Evolutionary conservation across 2,329 filamentous ascomycete genomes (phyloP).

Genomic region (Calonectria honghensis): DNA sequence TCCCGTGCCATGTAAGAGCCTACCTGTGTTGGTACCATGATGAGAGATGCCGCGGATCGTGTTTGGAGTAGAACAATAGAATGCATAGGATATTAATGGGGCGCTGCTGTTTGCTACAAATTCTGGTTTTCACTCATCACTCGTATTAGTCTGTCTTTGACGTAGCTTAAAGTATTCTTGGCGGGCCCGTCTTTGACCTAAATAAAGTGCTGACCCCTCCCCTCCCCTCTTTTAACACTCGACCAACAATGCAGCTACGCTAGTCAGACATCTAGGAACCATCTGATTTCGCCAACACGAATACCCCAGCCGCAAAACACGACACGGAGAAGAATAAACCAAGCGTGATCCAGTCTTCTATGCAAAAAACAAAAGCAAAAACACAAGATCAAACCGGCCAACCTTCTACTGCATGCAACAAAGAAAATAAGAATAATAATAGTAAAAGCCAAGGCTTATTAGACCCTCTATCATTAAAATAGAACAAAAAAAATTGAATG

Average conservation of each 20-base stretch:
- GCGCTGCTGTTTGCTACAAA: slow-evolving; percentile 17
- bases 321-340: background rate
- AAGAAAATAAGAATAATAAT: slow-evolving; percentile 39
- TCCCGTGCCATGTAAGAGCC: slow-evolving; percentile 42
- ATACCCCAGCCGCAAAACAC: background rate
- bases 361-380: background rate
- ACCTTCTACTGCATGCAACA: slow-evolving; percentile 8
- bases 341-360: slow-evolving; percentile 12
- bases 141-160: slow-evolving; percentile 10
- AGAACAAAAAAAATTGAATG: slow-evolving; percentile 45
- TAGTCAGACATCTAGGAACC: slow-evolving; percentile 19
- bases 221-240: background rate
- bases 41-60: slow-evolving; percentile 11
- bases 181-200: background rate
- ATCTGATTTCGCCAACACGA: background rate
- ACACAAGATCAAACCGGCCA: background rate
- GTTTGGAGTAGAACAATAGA: slow-evolving; percentile 30
- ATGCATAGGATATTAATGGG: slow-evolving; percentile 28
- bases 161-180: slow-evolving; percentile 20
- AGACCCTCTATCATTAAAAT: slow-evolving; percentile 48
- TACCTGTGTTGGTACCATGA: background rate
- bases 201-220: slow-evolving; percentile 21
- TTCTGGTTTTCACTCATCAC: slow-evolving; percentile 8
- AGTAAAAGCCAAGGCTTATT: slow-evolving; percentile 31
- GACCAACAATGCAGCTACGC: slow-evolving; percentile 8